Evolutionary conservation across 1,139 yeast genomes (phyloP), one percentile per base, ranked within the genome.

Genomic region (Yamadazyma siamensis): DNA sequence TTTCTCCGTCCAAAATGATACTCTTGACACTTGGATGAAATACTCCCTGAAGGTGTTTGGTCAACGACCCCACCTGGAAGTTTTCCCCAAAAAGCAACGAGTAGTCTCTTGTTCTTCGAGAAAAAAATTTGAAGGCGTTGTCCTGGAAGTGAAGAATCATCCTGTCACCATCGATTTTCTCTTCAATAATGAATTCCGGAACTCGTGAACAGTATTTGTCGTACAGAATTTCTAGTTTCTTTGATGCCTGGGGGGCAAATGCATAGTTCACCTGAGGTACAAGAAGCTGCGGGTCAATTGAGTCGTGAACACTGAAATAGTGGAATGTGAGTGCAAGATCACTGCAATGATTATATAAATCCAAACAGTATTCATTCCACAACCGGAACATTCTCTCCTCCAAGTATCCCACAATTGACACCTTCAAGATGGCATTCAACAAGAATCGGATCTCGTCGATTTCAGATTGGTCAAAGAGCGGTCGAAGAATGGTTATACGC

Each of bases 111-210:
- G 84, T 81, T 28, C 78, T 65, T 42, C 96, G 64, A 28, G 88
- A 77, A 46, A 60, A 82, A 56, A 76, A 88, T 38, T 70, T 71
- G 46, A 82, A 75, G 4, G 56, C 50, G 4, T 54, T 44, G 1
- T 75, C 72, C 11, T 52, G 42, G 16, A 56, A 56, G 52, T 91
- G 97, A 22, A 88, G 43, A 31, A 85, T 79, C 51, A 86, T 77
- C 41, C 98, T 59, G 51, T 89, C 97, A 3, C 98, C 98, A 55
- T 91, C 97, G 63, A 88, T 72, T 51, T 91, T 91, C 52, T 91
- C 96, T 48, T 91, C 97, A 15, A 91, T 77, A 34, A 69, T 74
- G 48, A 87, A 87, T 27, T 50, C 49, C 2, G 56, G 46, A 58
- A 81, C 61, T 21, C 56, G 61, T 9, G 51, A 48, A 12, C 78